Evolutionary conservation across 352 stramenopile genomes (phyloP).

Genomic region (Pythium rishiriense): DNA sequence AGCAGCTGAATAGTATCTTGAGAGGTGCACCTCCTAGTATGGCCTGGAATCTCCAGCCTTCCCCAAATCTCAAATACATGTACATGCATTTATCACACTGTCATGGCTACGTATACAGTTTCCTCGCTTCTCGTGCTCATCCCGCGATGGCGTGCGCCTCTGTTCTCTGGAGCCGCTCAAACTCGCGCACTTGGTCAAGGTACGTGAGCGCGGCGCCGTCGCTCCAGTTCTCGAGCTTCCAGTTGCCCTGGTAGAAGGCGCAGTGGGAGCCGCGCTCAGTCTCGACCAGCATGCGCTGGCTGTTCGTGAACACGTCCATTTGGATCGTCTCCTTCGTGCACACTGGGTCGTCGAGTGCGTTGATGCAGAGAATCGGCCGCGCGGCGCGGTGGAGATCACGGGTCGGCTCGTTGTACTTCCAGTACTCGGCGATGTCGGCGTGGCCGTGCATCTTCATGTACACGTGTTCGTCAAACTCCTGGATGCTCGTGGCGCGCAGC

Average conservation of each 20-base stretch:
- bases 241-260: conserved; percentile 69
- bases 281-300: conserved; percentile 52
- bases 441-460: conserved; percentile 86
- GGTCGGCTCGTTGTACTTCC: conserved; percentile 79
- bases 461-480: conserved; percentile 75
- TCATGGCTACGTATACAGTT: too few relatives aligned
- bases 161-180: conserved; percentile 1
- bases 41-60: too few relatives aligned
- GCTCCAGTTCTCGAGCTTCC: conserved; percentile 69
- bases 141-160: too few relatives aligned
- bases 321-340: conserved; percentile 77
- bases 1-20: too few relatives aligned
- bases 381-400: conserved; percentile 51
- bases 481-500: conserved; percentile 51
- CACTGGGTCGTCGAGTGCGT: conserved; percentile 76
- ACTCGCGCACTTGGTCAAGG: conserved; percentile 58
- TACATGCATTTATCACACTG: too few relatives aligned
- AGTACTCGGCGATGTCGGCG: conserved; percentile 60
- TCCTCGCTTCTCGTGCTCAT: too few relatives aligned
- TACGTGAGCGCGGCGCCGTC: conserved; percentile 62
- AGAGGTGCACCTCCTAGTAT: too few relatives aligned
- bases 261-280: conserved; percentile 70
- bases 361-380: conserved; percentile 70
- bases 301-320: conserved; percentile 56
- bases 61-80: too few relatives aligned